A percentile compares a stretch with the other conserved stretches of the same genome.
These are phyloP conservation scores for Phyllostachys edulis DNA, from an alignment of 176 grass and related monocot genomes.

Conservation along the genomic window DNA sequence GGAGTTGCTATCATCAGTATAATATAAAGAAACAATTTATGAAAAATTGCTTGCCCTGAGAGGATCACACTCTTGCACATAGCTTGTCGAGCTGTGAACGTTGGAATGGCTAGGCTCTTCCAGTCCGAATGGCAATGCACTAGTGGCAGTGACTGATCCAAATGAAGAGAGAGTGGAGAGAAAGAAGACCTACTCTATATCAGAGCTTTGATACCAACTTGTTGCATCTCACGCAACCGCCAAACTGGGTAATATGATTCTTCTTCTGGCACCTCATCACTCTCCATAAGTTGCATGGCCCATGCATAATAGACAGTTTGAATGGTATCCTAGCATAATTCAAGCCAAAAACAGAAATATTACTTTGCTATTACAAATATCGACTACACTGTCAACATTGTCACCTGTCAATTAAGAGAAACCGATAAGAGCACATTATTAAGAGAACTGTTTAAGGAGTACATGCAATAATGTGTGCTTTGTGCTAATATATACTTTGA, in stretches of 20 bases:
- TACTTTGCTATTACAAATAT: neutral
- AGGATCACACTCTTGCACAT: neutral
- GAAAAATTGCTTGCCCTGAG: conserved; percentile 34
- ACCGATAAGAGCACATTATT: neutral
- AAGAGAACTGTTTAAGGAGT: neutral
- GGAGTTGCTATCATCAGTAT: neutral
- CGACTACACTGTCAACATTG: neutral
- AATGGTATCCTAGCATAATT: conserved; percentile 70
- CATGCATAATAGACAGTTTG: conserved; percentile 72
- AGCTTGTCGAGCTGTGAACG: neutral
- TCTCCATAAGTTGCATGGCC: conserved; percentile 90
- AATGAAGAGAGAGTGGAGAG: neutral
- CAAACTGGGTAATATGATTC: conserved; percentile 78
- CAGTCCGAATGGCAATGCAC: neutral
- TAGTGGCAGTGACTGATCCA: neutral
- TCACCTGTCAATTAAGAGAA: conserved; percentile 4
- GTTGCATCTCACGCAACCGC: conserved; percentile 91
- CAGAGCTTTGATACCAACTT: conserved; percentile 70
- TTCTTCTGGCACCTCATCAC: conserved; percentile 71
- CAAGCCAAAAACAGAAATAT: conserved; percentile 19
- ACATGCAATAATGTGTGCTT: neutral
- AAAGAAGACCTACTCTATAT: conserved; percentile 57
- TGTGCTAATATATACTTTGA: neutral
- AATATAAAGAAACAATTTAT: conserved; percentile 1
- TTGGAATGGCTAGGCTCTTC: neutral